Evolutionary conservation across 805 yeast genomes (phyloP).

Genomic region (Hanseniaspora thailandica): DNA sequence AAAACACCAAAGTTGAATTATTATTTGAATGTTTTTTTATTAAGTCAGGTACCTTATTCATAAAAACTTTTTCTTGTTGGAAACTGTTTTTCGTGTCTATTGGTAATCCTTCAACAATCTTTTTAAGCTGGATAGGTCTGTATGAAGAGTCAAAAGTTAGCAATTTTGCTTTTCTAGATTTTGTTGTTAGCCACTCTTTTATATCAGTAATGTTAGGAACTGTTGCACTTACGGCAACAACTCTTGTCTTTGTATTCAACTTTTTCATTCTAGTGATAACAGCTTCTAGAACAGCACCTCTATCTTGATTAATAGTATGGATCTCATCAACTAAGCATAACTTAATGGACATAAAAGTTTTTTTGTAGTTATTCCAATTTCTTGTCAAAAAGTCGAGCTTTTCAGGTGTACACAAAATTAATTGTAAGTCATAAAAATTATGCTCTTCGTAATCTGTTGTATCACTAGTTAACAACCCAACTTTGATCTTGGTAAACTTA

Average conservation of each 20-base stretch:
- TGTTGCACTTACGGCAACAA: constrained; percentile 44
- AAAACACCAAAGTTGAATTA: constrained; percentile 40
- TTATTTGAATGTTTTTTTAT: constrained; percentile 30
- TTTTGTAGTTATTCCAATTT: constrained; percentile 36
- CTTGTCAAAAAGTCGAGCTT: constrained; percentile 50
- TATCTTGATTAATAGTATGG: constrained; percentile 35
- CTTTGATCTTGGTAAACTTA: constrained; percentile 34
- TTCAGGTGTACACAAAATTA: constrained; percentile 51
- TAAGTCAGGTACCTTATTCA: constrained; percentile 33
- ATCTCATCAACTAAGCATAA: constrained; percentile 40
- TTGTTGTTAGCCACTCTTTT: constrained; percentile 34
- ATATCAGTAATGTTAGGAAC: constrained; percentile 42
- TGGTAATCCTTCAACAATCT: constrained; percentile 35
- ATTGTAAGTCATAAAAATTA: constrained; percentile 36
- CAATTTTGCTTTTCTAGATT: constrained; percentile 26
- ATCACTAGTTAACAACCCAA: constrained; percentile 46
- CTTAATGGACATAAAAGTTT: constrained; percentile 33
- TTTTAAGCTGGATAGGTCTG: constrained; percentile 35
- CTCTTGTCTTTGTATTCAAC: constrained; percentile 23
- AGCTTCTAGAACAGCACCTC: constrained; percentile 41
- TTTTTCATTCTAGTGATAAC: constrained; percentile 27
- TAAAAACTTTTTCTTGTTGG: constrained; percentile 37
- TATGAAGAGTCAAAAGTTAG: constrained; percentile 38
- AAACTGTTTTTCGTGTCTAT: constrained; percentile 34
- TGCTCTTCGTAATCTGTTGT: constrained; percentile 37